A percentile compares a stretch with the other conserved stretches of the same genome.
These are phyloP conservation scores for Litsea cubeba DNA, from an alignment of 164 flowering plant genomes.

Conservation along the genomic window DNA sequence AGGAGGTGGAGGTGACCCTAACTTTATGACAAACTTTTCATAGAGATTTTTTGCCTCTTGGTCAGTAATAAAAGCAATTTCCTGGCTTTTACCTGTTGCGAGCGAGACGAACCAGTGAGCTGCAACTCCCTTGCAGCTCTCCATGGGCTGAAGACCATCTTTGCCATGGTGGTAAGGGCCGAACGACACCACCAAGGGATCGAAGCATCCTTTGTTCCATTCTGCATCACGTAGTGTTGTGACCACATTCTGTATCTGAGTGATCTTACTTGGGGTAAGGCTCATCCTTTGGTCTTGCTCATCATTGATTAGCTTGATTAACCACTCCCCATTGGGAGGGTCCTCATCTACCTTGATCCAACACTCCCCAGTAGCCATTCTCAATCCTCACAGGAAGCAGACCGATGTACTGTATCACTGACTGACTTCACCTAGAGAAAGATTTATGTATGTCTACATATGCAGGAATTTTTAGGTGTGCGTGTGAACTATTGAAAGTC, in stretches of 20 bases:
- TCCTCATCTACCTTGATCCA: background rate
- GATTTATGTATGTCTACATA: too few species aligned
- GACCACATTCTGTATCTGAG: background rate
- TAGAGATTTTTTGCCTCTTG: background rate
- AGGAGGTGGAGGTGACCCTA: too few species aligned
- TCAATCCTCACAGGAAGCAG: too few species aligned
- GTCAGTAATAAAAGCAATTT: background rate
- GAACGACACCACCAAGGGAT: slow-evolving; percentile 15
- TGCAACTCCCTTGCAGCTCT: slow-evolving; percentile 11
- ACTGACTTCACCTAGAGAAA: too few species aligned
- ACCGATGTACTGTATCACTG: too few species aligned
- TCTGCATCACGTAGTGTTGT: background rate
- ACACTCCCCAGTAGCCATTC: background rate
- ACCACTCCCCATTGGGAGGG: background rate
- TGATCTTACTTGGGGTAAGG: background rate
- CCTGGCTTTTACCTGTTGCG: background rate
- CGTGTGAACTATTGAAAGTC: too few species aligned
- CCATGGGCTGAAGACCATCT: slow-evolving; percentile 12
- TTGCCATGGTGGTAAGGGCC: slow-evolving; percentile 22
- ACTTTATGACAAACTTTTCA: background rate
- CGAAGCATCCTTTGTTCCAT: background rate
- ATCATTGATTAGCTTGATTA: background rate
- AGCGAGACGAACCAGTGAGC: too few species aligned
- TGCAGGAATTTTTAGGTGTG: too few species aligned
- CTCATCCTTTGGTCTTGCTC: background rate